Conservation (phyloP, 2,329 filamentous ascomycete genomes). For the Penicillium sp. region DNA sequence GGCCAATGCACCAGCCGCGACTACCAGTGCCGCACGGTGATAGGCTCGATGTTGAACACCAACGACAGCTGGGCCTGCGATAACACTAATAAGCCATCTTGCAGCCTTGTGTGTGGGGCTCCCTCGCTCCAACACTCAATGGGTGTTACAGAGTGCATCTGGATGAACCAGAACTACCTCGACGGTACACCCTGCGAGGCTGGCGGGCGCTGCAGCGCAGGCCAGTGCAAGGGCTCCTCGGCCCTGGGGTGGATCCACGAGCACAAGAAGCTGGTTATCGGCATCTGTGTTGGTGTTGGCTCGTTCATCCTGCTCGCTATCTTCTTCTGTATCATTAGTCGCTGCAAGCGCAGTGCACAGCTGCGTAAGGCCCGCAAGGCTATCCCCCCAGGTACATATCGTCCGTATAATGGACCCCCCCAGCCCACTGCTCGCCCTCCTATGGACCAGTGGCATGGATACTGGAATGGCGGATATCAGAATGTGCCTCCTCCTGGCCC, state of each 20-base stretch:
- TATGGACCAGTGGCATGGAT: constrained; percentile 25
- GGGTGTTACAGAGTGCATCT: constrained; percentile 58
- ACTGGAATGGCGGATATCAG: constrained; percentile 22
- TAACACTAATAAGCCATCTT: constrained; percentile 53
- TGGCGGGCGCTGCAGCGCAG: constrained; percentile 75
- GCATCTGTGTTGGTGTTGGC: constrained; percentile 68
- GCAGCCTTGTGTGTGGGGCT: constrained; percentile 72
- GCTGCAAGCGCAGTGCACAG: constrained; percentile 45
- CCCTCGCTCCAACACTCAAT: constrained; percentile 62
- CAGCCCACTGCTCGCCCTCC: constrained; percentile 11
- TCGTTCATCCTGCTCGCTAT: constrained; percentile 68
- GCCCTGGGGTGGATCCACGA: constrained; percentile 71
- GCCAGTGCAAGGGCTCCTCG: constrained; percentile 69
- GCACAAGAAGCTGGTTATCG: constrained; percentile 80
- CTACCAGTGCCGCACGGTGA: constrained; percentile 79
- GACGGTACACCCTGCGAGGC: constrained; percentile 84
- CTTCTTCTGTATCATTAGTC: constrained; percentile 62
- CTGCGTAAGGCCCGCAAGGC: constrained; percentile 16
- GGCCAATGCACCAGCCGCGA: constrained; percentile 94
- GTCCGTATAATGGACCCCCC: constrained; percentile 6
- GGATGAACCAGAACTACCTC: constrained; percentile 81
- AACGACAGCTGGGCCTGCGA: constrained; percentile 82
- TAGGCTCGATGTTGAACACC: constrained; percentile 69
- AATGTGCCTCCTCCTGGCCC: constrained; percentile 23
- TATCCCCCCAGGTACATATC: constrained; percentile 7